phyloP scores from a whole-genome alignment of 306 rosid species.

The Erythrophleum fordii region DNA sequence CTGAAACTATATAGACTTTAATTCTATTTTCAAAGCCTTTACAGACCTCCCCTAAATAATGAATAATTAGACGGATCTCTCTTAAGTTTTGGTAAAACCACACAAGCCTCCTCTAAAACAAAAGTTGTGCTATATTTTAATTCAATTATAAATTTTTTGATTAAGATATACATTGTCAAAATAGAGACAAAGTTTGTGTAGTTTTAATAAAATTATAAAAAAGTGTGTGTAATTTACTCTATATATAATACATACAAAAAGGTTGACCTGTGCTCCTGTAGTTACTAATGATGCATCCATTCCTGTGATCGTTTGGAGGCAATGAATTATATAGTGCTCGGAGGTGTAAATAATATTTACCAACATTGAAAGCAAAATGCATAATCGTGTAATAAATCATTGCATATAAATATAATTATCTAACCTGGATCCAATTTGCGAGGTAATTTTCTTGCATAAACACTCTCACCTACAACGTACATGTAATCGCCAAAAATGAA shows the following conservation, averaged over 20 bases:
- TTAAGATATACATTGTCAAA: too few species aligned
- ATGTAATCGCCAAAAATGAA: slow-evolving; percentile 10
- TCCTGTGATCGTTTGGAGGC: slow-evolving; percentile 83
- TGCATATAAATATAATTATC: slow-evolving; percentile 28
- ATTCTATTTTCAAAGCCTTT: too few species aligned
- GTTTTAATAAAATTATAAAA: too few species aligned
- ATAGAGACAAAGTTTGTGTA: too few species aligned
- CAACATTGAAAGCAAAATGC: slow-evolving; percentile 29
- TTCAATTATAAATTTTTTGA: too few species aligned
- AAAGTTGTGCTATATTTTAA: too few species aligned
- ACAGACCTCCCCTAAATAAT: too few species aligned
- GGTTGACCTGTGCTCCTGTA: slow-evolving; percentile 75
- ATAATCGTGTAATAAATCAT: slow-evolving; percentile 16
- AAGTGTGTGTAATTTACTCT: too few species aligned
- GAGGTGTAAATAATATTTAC: slow-evolving; percentile 18
- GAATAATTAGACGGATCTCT: too few species aligned
- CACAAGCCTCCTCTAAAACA: too few species aligned
- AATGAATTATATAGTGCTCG: slow-evolving; percentile 88
- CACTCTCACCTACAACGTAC: slow-evolving; percentile 78
- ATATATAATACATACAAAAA: slow-evolving; percentile 9
- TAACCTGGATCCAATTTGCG: slow-evolving; percentile 97
- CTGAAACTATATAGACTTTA: too few species aligned
- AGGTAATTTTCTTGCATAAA: slow-evolving; percentile 92
- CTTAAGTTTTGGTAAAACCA: too few species aligned
- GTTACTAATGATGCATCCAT: slow-evolving; percentile 90